Conservation (phyloP, 768 basidiomycete genomes). For the Infundibulicybe gibba region DNA sequence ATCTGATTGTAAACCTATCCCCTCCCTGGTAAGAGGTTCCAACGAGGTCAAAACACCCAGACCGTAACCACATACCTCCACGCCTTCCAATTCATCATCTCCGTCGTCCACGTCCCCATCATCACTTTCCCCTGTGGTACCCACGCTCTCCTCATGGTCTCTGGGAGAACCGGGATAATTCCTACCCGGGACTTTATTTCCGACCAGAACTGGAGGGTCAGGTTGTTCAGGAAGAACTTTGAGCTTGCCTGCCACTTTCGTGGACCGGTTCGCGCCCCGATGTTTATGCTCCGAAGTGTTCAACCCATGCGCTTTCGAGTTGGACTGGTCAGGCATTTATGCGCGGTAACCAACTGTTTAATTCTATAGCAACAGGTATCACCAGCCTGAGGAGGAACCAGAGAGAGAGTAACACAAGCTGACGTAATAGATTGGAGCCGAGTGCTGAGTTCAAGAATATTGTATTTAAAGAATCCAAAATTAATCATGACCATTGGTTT, state of each 20-base stretch:
- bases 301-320: neutral
- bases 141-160: conserved; percentile 43
- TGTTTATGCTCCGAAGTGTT: conserved; percentile 44
- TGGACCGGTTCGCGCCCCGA: conserved; percentile 74
- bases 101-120: conserved; percentile 66
- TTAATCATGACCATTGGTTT: neutral
- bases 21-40: neutral
- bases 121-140: conserved; percentile 60
- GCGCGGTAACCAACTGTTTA: neutral
- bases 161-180: conserved; percentile 16
- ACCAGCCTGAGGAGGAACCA: neutral
- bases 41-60: neutral
- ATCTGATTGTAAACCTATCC: conserved; percentile 89
- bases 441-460: no score
- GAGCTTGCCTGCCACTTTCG: conserved; percentile 81
- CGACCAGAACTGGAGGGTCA: conserved; percentile 34
- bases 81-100: conserved; percentile 56
- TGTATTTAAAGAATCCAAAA: no score
- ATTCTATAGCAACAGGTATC: neutral
- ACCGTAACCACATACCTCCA: conserved; percentile 44
- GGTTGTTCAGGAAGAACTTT: conserved; percentile 88
- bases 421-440: neutral
- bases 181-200: conserved; percentile 8
- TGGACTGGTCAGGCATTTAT: neutral
- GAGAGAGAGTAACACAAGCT: neutral